Percentiles rank a stretch among this genome's conserved stretches.
phyloP scores from a whole-genome alignment of 352 stramenopile species.

The Phytophthora crassamura region DNA sequence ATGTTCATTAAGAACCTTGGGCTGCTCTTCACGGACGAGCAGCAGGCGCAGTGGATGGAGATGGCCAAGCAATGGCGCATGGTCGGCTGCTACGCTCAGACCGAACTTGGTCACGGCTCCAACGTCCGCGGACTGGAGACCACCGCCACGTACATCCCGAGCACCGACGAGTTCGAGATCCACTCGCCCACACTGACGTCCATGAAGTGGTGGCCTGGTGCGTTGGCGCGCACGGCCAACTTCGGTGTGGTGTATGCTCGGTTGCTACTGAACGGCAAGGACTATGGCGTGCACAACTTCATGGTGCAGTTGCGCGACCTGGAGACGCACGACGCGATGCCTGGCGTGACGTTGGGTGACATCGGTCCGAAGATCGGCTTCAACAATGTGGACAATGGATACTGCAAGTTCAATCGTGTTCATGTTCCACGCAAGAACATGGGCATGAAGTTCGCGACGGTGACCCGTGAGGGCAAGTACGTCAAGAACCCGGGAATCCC shows the following conservation, averaged over 20 bases:
- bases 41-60: conserved; percentile 73
- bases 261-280: conserved; percentile 81
- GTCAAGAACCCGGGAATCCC: conserved; percentile 55
- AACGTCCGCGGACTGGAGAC: conserved; percentile 94
- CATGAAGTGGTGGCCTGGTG: conserved; percentile 97
- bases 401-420: conserved; percentile 57
- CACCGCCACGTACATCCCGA: conserved; percentile 93
- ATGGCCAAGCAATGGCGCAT: conserved; percentile 75
- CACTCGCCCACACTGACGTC: conserved; percentile 95
- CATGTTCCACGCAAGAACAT: conserved; percentile 35
- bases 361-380: conserved; percentile 78
- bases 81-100: conserved; percentile 89
- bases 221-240: conserved; percentile 94
- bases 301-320: conserved; percentile 94
- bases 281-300: conserved; percentile 97
- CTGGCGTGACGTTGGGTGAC: conserved; percentile 66
- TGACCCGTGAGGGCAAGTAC: conserved; percentile 72
- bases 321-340: conserved; percentile 68
- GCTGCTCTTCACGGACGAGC: conserved; percentile 72
- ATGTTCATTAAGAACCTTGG: conserved; percentile 79
- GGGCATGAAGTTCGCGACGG: conserved; percentile 65
- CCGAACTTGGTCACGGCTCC: conserved; percentile 90
- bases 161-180: conserved; percentile 94
- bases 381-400: conserved; percentile 80
- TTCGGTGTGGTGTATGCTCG: conserved; percentile 89